Conservation (phyloP, 2,329 filamentous ascomycete species). For the Penicillium frequentans region DNA sequence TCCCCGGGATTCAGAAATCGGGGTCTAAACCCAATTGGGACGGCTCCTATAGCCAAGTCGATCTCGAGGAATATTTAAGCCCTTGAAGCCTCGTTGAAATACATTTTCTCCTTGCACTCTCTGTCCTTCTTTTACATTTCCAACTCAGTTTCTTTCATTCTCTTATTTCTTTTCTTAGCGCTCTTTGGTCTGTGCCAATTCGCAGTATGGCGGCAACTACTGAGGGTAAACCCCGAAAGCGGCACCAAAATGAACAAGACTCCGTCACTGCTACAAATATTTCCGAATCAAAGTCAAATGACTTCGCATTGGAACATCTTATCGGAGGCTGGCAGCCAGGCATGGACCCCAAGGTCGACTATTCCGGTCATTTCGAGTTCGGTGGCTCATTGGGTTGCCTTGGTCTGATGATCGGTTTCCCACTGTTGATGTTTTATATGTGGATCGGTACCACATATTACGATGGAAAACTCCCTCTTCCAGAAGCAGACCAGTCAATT, state of each 20-base stretch:
- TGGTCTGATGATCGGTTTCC: conserved; percentile 86
- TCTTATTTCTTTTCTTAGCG: background rate
- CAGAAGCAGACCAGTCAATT: conserved; percentile 62
- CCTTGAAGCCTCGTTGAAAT: background rate
- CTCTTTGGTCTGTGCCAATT: background rate
- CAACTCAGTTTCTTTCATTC: background rate
- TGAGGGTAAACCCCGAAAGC: conserved; percentile 3
- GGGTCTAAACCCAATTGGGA: conserved; percentile 5
- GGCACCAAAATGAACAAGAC: background rate
- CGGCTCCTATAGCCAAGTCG: background rate
- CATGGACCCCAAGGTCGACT: conserved; percentile 26
- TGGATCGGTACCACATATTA: conserved; percentile 95
- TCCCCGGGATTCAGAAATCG: background rate
- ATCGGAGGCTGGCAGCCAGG: conserved; percentile 22
- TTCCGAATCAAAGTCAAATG: background rate
- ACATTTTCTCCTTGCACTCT: background rate
- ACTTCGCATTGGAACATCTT: conserved; percentile 20
- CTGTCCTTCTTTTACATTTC: background rate
- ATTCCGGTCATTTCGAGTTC: conserved; percentile 65
- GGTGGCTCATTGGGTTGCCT: conserved; percentile 76
- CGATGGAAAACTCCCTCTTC: conserved; percentile 73
- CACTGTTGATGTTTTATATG: conserved; percentile 96
- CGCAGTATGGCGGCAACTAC: conserved; percentile 4
- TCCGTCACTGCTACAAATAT: background rate
- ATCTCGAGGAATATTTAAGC: background rate